These are phyloP conservation scores for Xerophyta viscosa DNA, from an alignment of 106 monocot genomes.

Conservation along the genomic window DNA sequence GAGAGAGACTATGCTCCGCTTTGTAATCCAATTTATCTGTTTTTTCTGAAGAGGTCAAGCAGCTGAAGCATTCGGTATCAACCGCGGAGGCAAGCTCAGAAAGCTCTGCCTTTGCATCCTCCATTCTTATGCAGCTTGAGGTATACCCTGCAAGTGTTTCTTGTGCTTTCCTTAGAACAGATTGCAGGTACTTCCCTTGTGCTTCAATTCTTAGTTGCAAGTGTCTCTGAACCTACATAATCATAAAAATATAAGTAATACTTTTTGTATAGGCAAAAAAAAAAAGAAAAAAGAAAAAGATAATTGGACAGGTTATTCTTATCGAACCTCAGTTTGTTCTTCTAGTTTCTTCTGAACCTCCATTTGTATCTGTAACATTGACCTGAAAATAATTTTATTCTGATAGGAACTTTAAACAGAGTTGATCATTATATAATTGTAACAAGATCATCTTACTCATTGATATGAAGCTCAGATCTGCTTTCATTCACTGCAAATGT, in stretches of 20 bases:
- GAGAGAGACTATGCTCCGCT: slow-evolving; percentile 11
- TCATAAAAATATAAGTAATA: neutral
- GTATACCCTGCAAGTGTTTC: slow-evolving; percentile 41
- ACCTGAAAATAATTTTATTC: slow-evolving; percentile 12
- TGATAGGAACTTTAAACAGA: neutral
- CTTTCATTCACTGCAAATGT: neutral
- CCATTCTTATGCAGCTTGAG: slow-evolving; percentile 13
- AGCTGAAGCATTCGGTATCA: slow-evolving; percentile 33
- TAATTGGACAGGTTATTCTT: neutral
- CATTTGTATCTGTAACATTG: slow-evolving; percentile 46
- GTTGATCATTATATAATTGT: neutral
- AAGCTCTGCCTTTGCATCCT: slow-evolving; percentile 35
- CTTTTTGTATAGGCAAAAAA: neutral
- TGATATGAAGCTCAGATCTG: slow-evolving; percentile 4
- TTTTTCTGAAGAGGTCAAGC: slow-evolving; percentile 43
- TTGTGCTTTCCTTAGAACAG: slow-evolving; percentile 60
- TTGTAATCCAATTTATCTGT: slow-evolving; percentile 9
- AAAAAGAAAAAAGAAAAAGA: neutral
- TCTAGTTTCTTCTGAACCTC: slow-evolving; percentile 59
- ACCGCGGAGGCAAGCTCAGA: slow-evolving; percentile 41
- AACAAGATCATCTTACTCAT: slow-evolving; percentile 22
- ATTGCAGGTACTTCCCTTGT: slow-evolving; percentile 69
- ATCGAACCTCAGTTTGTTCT: slow-evolving; percentile 57
- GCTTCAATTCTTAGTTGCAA: slow-evolving; percentile 82
- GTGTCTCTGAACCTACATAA: slow-evolving; percentile 59